Percentiles rank a stretch among this genome's conserved stretches.
Conservation (phyloP, 768 basidiomycete genomes). For the Suillus alpinus region DNA sequence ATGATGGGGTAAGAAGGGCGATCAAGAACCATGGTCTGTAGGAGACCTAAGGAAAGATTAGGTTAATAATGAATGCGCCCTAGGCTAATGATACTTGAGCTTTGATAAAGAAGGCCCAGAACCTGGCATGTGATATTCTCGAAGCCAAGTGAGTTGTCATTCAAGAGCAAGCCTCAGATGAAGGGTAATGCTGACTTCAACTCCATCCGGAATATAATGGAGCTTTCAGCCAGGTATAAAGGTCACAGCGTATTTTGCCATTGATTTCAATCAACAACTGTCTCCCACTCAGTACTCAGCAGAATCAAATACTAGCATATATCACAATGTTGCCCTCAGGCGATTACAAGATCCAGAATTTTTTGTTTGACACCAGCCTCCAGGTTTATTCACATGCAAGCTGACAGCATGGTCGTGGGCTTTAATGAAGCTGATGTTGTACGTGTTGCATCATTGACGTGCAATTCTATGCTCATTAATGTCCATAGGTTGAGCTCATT, state of each 20-base stretch:
- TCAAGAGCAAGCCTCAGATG: no score
- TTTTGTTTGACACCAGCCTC: not conserved
- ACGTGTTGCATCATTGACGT: not conserved
- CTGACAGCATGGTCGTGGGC: not conserved
- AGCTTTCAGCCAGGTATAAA: not conserved
- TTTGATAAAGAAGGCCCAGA: not conserved
- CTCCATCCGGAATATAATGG: not conserved
- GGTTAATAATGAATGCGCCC: not conserved
- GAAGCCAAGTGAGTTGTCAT: not conserved
- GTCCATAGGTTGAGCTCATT: not conserved
- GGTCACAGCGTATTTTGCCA: not conserved
- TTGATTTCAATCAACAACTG: not conserved
- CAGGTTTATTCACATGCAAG: not conserved
- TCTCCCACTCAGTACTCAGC: not conserved
- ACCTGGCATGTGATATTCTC: not conserved
- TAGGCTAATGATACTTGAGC: not conserved
- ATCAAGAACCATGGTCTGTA: not conserved
- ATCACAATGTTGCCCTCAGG: not conserved
- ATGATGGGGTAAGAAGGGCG: not conserved
- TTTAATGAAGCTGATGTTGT: not conserved
- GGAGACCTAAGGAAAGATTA: not conserved
- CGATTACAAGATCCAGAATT: not conserved
- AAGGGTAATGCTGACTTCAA: not conserved
- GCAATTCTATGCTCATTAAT: not conserved
- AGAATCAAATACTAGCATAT: not conserved